Evolutionary conservation across 495 filamentous ascomycete species (phyloP), one percentile per base, ranked within the genome.

Genomic region (Choiromyces venosus): DNA sequence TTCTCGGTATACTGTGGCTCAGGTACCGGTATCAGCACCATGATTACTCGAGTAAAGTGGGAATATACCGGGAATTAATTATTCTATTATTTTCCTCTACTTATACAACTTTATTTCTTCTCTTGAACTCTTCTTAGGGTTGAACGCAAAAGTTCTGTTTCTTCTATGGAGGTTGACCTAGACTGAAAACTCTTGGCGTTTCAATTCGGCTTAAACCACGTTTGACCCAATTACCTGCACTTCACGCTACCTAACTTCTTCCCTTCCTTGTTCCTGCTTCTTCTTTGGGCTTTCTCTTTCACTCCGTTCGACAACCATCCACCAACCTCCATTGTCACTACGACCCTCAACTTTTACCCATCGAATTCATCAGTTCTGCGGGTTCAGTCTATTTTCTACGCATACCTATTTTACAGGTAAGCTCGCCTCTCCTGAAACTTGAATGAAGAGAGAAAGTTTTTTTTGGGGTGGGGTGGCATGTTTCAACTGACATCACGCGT

Each of bases 401-500:
- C 52, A 33, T 33, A 61, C 52, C 25, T 29, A 61, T 61, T 61
- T 25, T 33, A 61, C 52, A 61, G 52, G 52, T 33, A 61, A 61
- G 52, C 52, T 61, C 2, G 52, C 52, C 52, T 33, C 52, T 33
- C 12, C 33, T 29, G 52, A 14, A 29, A 33, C 25, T 61, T 61
- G 25, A 0, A 12, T 10, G 52, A 29, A 25, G 25, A 7, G 52
- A 33, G 10, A 33, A 33, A 12, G n/a, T 16, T 6, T 33, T 52
- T 52, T 61, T 16, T 14, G 25, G 52, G 52, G 52, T 29, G 52
- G 52, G 52, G 52, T 61, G 52, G 52, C 52, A 61, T 33, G 52
- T 61, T 61, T 81, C 83, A 76, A 77, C 75, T 77, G 74, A 77
- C 75, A 77, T 77, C 75, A 77, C 75, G 75, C 75, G 75, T 77